Evolutionary conservation across 2,329 filamentous ascomycete species (phyloP).

Genomic region (Seiridium unicorne): DNA sequence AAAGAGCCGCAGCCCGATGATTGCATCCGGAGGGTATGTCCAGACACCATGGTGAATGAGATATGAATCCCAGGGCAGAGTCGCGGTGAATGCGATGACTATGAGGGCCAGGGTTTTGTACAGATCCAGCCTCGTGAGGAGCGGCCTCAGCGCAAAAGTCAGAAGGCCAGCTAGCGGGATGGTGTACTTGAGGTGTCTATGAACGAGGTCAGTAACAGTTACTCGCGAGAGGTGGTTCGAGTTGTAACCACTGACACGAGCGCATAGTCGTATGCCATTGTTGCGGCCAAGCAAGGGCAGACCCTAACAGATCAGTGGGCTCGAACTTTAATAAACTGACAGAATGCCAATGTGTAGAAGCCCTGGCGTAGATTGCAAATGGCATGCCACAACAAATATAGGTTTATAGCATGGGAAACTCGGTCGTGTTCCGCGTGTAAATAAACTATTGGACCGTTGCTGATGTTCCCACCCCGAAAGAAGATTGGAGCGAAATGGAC

Average conservation of each 20-base stretch:
- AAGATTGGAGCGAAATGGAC: background rate
- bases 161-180: constrained; percentile 61
- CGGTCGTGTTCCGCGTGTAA: no score
- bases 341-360: background rate
- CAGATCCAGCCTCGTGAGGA: constrained; percentile 60
- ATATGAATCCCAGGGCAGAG: constrained; percentile 76
- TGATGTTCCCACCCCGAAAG: background rate
- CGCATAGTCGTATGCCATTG: constrained; percentile 61
- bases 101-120: constrained; percentile 63
- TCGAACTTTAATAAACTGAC: background rate
- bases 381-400: background rate
- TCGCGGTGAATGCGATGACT: constrained; percentile 62
- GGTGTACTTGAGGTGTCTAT: constrained; percentile 65
- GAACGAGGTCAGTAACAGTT: background rate
- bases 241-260: constrained; percentile 50
- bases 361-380: background rate
- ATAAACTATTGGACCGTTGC: no score
- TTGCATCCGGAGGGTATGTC: constrained; percentile 66
- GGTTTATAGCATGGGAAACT: no score
- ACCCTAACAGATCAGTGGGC: constrained; percentile 1
- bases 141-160: constrained; percentile 57
- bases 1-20: constrained; percentile 61
- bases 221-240: background rate
- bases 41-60: constrained; percentile 67
- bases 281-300: constrained; percentile 12